A percentile compares a stretch with the other conserved stretches of the same genome.
phyloP scores from a whole-genome alignment of 345 rosid genomes.

The Draba incana region DNA sequence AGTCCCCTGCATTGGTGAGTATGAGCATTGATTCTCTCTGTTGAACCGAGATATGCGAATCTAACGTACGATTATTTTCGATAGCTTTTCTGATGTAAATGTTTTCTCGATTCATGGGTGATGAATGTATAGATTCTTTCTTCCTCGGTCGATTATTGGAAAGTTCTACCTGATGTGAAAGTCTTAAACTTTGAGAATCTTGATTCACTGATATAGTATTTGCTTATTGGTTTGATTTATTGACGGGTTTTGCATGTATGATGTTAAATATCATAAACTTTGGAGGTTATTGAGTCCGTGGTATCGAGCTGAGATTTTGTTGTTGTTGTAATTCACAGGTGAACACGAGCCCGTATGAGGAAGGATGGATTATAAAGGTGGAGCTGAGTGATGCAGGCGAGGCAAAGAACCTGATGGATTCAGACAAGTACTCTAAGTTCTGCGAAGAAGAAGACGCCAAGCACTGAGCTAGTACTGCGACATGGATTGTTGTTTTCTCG shows the following conservation, averaged over 20 bases:
- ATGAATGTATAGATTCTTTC: not conserved
- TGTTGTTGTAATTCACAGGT: conserved; percentile 48
- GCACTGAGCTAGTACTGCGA: conserved; percentile 51
- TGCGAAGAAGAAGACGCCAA: conserved; percentile 95
- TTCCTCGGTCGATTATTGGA: not conserved
- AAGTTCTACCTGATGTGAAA: not conserved
- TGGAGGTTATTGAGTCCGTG: not conserved
- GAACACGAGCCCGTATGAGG: conserved; percentile 76
- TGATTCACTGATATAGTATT: not conserved
- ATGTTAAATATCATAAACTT: not conserved
- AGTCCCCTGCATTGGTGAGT: conserved; percentile 82
- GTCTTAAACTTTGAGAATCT: conserved; percentile 1
- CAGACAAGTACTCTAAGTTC: conserved; percentile 79
- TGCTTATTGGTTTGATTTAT: too few relatives aligned
- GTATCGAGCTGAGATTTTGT: not conserved
- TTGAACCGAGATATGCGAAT: not conserved
- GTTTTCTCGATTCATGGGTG: not conserved
- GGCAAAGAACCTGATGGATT: conserved; percentile 70
- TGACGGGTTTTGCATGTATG: too few relatives aligned
- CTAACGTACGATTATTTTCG: not conserved
- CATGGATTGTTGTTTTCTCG: conserved; percentile 6
- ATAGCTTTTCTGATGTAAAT: not conserved
- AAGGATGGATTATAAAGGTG: conserved; percentile 93
- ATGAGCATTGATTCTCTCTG: not conserved
- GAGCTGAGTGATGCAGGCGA: conserved; percentile 59